A percentile compares a stretch with the other conserved stretches of the same genome.
These are phyloP conservation scores for Hypseocharis bilobata DNA, from an alignment of 441 rosid species.

Conservation along the genomic window DNA sequence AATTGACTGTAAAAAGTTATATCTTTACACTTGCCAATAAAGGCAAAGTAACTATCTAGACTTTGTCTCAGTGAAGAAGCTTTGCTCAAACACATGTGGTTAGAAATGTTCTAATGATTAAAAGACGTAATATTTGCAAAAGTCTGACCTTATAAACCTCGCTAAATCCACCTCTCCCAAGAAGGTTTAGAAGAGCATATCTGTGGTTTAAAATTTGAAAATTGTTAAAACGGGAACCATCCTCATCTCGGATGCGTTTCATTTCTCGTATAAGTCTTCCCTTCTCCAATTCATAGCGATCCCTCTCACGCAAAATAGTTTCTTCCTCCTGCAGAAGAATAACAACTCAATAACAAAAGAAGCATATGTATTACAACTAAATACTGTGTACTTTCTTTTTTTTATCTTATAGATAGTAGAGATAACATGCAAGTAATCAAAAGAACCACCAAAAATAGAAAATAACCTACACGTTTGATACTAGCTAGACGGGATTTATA, in stretches of 20 bases:
- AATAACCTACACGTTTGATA: slow-evolving; percentile 74
- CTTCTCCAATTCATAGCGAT: slow-evolving; percentile 89
- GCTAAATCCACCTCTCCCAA: slow-evolving; percentile 98
- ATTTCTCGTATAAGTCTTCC: slow-evolving; percentile 93
- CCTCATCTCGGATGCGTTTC: slow-evolving; percentile 97
- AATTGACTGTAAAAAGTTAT: slow-evolving; percentile 53
- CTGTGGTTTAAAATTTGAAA: slow-evolving; percentile 82
- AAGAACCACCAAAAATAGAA: slow-evolving; percentile 10
- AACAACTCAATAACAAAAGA: slow-evolving; percentile 21
- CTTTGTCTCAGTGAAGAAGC: slow-evolving; percentile 19
- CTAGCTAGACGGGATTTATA: slow-evolving; percentile 85
- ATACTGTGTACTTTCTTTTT: not conserved
- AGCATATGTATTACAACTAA: not conserved
- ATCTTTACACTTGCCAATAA: slow-evolving; percentile 47
- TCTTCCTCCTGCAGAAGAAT: slow-evolving; percentile 72
- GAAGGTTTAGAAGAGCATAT: slow-evolving; percentile 90
- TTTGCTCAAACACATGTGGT: slow-evolving; percentile 11
- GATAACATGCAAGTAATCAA: not conserved
- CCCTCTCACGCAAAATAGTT: slow-evolving; percentile 79
- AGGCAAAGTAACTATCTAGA: slow-evolving; percentile 36
- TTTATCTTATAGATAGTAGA: too few relatives aligned
- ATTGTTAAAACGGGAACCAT: slow-evolving; percentile 93
- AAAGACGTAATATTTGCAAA: slow-evolving; percentile 20
- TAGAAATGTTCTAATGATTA: slow-evolving; percentile 21
- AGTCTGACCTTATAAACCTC: slow-evolving; percentile 97